Base-by-base conservation (phyloP, 306 rosid species). In the Cicer judaicum region DNA sequence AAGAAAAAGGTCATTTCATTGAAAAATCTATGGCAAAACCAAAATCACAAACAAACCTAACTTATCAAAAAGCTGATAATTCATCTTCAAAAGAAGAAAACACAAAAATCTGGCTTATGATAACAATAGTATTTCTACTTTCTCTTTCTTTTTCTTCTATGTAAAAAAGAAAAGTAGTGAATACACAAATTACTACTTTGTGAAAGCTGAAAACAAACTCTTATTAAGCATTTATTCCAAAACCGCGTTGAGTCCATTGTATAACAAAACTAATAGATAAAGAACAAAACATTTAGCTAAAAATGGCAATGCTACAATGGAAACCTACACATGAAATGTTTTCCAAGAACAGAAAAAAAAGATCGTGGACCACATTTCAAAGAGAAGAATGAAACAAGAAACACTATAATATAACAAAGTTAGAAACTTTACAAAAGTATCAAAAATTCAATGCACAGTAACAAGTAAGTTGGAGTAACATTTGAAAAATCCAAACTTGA, bases 301-400 rank as follows among this genome's bases (percentile, higher is more conserved):
- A 77, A 67, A 16, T 7, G 72, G 8, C 63, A 78, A 65, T 76
- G 59, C 75, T 54, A 71, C 60, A 6, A 61, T 1, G 38, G 8
- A 67, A 82, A 16, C 60, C 12, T 6, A 8, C 7, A 64, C 42
- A 60, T 11, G 69, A 57, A 63, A 21, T 13, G n/a, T 46, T 67
- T 60, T 13, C 7, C 39, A 6, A 18, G 7, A n/a, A 34, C 42
- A 42, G 34, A 44, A 13, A 34, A 71, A 78, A 36, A 44, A n/a
- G 19, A 77, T 5, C 65, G 24, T 5, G 34, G 59, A 74, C 62
- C 66, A 62, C 70, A 74, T 54, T 78, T 55, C 59, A 49, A 73
- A 24, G 47, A 61, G 64, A n/a, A 54, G 21, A 54, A 38, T 15
- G 16, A 62, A 62, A 62, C 48, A 72, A 76, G 24, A 7, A 76